Evolutionary conservation across 2,329 filamentous ascomycete genomes (phyloP).

Genomic region (Aspergillus awamori): DNA sequence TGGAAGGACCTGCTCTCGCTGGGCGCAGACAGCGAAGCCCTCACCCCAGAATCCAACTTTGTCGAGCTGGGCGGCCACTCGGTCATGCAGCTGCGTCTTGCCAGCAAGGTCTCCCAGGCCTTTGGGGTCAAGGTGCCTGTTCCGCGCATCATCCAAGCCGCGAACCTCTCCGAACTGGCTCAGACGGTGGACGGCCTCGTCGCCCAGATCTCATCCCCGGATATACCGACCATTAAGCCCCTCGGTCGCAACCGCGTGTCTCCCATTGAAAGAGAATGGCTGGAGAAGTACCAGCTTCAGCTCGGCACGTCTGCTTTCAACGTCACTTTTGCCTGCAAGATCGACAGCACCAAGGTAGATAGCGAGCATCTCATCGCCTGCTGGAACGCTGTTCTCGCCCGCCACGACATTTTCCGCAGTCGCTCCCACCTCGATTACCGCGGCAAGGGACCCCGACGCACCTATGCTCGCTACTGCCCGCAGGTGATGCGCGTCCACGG

Average conservation of each 20-base stretch:
- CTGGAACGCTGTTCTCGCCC: not conserved
- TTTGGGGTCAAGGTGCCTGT: conserved; percentile 4
- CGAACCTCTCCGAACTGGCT: not conserved
- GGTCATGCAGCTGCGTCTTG: conserved; percentile 18
- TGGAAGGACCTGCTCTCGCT: conserved; percentile 11
- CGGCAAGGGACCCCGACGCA: not conserved
- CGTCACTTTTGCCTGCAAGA: not conserved
- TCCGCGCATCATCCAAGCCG: not conserved
- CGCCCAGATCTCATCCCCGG: no score
- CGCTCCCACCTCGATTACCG: not conserved
- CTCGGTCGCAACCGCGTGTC: not conserved
- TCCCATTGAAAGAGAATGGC: not conserved
- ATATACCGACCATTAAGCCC: not conserved
- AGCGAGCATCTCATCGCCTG: no score
- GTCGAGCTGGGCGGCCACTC: conserved; percentile 21
- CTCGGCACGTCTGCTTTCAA: not conserved
- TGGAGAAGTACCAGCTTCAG: not conserved
- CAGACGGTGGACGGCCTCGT: not conserved
- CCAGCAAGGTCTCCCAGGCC: not conserved
- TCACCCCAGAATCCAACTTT: conserved; percentile 13
- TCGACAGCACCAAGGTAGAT: not conserved
- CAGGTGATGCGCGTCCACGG: not conserved
- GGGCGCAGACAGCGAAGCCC: not conserved
- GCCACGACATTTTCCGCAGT: conserved; percentile 8
- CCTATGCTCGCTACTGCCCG: not conserved